Evolutionary conservation across 129 eudicot species (phyloP).

Genomic region (Mikania micrantha): DNA sequence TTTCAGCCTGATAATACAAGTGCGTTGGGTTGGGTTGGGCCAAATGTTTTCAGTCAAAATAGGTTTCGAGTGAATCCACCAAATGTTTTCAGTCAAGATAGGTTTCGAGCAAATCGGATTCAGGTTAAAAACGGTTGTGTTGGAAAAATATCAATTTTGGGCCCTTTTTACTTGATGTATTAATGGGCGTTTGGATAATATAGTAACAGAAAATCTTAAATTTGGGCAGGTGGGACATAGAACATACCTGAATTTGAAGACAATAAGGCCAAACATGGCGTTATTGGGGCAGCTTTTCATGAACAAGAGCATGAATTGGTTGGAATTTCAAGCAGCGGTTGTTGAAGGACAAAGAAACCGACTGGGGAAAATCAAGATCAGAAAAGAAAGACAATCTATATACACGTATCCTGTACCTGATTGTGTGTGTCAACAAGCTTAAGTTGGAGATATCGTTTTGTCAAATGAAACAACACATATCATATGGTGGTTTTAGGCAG

Average conservation of each 20-base stretch:
- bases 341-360: conserved; percentile 74
- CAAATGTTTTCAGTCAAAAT: not conserved
- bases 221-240: conserved; percentile 80
- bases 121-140: not conserved
- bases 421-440: conserved; percentile 80
- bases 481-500: conserved; percentile 10
- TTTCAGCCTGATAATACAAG: not conserved
- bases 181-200: too few relatives aligned
- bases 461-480: conserved; percentile 8
- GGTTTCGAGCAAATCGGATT: not conserved
- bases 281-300: conserved; percentile 74
- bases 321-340: conserved; percentile 60
- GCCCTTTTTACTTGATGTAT: not conserved
- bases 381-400: conserved; percentile 65
- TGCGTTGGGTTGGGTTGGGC: not conserved
- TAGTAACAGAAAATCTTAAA: not conserved
- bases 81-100: not conserved
- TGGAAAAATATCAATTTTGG: not conserved
- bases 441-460: not conserved
- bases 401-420: conserved; percentile 97
- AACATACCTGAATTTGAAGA: conserved; percentile 64
- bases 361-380: conserved; percentile 59
- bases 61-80: not conserved
- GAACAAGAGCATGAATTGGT: conserved; percentile 72
- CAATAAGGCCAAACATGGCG: conserved; percentile 88